Conservation (phyloP, 1,139 yeast species). For the Lodderomyces margitis region DNA sequence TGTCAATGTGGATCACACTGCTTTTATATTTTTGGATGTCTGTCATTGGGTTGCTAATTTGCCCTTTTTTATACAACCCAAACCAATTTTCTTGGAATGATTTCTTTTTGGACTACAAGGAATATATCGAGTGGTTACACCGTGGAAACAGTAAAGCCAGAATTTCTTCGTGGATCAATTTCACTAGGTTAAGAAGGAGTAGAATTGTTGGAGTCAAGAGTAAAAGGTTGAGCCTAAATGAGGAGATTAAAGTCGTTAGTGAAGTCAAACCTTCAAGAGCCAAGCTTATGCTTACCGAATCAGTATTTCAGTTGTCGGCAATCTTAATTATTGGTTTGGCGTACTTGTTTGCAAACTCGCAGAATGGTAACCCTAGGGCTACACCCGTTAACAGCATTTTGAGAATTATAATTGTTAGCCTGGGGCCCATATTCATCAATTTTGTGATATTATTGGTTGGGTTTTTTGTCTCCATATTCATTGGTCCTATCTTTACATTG, state of each 20-base stretch:
- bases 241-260: conserved; percentile 26
- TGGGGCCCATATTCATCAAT: conserved; percentile 50
- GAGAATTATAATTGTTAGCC: conserved; percentile 41
- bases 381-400: conserved; percentile 32
- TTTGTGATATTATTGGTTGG: conserved; percentile 34
- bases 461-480: conserved; percentile 38
- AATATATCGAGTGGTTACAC: conserved; percentile 42
- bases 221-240: conserved; percentile 20
- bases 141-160: conserved; percentile 38
- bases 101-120: conserved; percentile 47
- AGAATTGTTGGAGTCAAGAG: conserved; percentile 44
- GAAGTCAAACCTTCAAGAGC: conserved; percentile 41
- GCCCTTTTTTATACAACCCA: conserved; percentile 54
- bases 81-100: conserved; percentile 50
- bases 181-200: conserved; percentile 37
- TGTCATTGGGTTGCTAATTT: conserved; percentile 39
- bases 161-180: conserved; percentile 42
- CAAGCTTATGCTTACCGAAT: conserved; percentile 31
- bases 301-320: conserved; percentile 28
- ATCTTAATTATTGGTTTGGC: conserved; percentile 35
- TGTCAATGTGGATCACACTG: conserved; percentile 48
- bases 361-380: conserved; percentile 32
- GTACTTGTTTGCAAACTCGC: conserved; percentile 46
- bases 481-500: conserved; percentile 47
- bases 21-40: conserved; percentile 52